Base-by-base conservation (phyloP, 1,284 basidiomycete genomes). In the Ganoderma resinaceum region DNA sequence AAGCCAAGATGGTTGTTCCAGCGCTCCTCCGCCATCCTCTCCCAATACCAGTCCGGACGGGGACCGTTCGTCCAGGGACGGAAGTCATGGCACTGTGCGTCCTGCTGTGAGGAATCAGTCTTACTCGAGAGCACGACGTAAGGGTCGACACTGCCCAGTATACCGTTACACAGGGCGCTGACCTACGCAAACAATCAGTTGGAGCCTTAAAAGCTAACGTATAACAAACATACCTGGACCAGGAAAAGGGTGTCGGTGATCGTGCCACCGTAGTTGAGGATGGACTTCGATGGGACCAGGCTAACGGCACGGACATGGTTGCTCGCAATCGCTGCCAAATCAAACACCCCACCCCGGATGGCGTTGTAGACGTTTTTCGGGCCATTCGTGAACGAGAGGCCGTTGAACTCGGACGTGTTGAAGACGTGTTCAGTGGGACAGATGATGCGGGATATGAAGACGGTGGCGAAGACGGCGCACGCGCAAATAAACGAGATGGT, bases 41-140 rank as follows among this genome's bases (percentile, higher is more conserved):
- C 94, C 74, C 93, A 96, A 81, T 99, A 99, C 98, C 97, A 99
- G 79, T 99, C 97, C 0, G 96, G 96, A 29, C 97, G 90, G 0
- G 92, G 92, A 77, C 99, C 97, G 70, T 92, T 93, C 35, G 92
- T 94, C 76, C 85, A 91, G 0, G 89, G 90, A 52, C 96, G 92
- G 89, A 99, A 99, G 79, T 99, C 97, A 80, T 99, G 97, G 79
- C 99, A 99, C 74, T 90, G 85, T 20, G 94, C 83, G 76, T 95
- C 94, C 8, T 82, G 76, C 76, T 96, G 93, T 26, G 94, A 92
- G 12, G 52, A 55, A 62, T 86, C 87, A 83, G 99, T 99, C 71
- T 84, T 86, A 11, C 92, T 89, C 76, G 91, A 89, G 60, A 98
- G 84, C 83, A 84, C 69, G 20, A 72, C 72, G 37, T 73, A 72